Evolutionary conservation across 306 rosid genomes (phyloP).

Genomic region (Dicorynia guianensis): DNA sequence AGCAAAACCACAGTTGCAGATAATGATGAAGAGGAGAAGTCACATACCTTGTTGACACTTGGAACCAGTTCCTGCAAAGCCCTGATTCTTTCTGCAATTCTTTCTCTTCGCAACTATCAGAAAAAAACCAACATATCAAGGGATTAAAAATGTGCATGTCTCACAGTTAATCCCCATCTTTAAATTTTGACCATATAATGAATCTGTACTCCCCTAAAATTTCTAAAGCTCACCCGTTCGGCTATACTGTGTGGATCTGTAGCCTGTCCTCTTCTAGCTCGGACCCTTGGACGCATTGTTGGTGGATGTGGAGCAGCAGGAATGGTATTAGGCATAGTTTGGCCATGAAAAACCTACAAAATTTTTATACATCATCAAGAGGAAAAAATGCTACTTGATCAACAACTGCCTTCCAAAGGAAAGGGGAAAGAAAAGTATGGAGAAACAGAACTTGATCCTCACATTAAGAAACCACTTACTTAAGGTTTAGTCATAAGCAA

Average conservation of each 20-base stretch:
- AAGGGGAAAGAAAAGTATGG: neutral
- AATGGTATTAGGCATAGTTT: conserved; percentile 66
- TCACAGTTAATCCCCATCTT: conserved; percentile 13
- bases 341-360: conserved; percentile 85
- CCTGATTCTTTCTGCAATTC: conserved; percentile 97
- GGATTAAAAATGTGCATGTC: neutral
- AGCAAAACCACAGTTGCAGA: conserved; percentile 33
- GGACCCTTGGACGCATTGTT: conserved; percentile 93
- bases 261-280: conserved; percentile 99
- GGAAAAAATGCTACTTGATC: conserved; percentile 17
- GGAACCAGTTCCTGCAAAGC: conserved; percentile 98
- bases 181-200: conserved; percentile 13
- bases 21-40: conserved; percentile 25
- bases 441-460: neutral
- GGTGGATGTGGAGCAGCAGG: conserved; percentile 90
- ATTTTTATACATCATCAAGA: conserved; percentile 28
- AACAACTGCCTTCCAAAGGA: conserved; percentile 1
- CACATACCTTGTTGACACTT: conserved; percentile 82
- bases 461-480: conserved; percentile 21
- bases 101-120: conserved; percentile 93
- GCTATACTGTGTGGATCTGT: conserved; percentile 99
- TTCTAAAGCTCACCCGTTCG: conserved; percentile 77
- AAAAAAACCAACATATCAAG: conserved; percentile 29
- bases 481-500: conserved; percentile 27
- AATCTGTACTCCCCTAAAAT: conserved; percentile 23